Evolutionary conservation across 495 filamentous ascomycete species (phyloP), one percentile per base, ranked within the genome.

Genomic region (Sabuloglossum arenarium): DNA sequence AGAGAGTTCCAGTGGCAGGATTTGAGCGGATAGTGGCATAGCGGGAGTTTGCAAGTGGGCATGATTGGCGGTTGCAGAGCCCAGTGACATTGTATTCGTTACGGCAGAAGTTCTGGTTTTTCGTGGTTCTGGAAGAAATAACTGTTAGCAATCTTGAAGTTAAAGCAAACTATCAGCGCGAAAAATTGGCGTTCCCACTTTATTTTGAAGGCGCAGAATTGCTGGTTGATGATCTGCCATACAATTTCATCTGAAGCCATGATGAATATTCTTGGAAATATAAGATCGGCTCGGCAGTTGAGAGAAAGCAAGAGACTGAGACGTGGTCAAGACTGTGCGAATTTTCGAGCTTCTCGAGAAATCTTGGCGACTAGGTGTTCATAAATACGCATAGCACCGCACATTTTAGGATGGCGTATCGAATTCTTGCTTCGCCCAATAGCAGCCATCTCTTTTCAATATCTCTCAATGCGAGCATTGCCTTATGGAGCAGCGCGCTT

Each of bases 81-180:
- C 93, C 91, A 46, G 82, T 94, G 62, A 95, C 85, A 61, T 83
- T 95, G 78, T 91, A 86, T 78, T 94, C 89, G 69, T 94, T 91
- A 65, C 86, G 83, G 67, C 91, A 99, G 71, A 97, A 98, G 63
- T 79, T 94, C 67, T 90, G 81, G 30, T 82, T 80, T 70, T 95
- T 96, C 23, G 86, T 86, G 8, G 88, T 94, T 72, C 85, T 84
- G 60, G 57, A 6, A 32, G 42, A 43, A 63, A 49, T 63, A 61
- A 59, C 58, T 52, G 55, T 54, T 29, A 54, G 50, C 47, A 52
- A 53, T 32, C 21, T 49, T 19, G 58, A 42, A 45, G n/a, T n/a
- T n/a, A n/a, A n/a, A 29, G 34, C 51, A 6, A 28, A 3, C 34
- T 12, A 3, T 4, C n/a, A 43, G 16, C 1, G 6, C 16, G 50